phyloP scores from a whole-genome alignment of 2,329 filamentous ascomycete genomes.

The Elsinoe perseae region DNA sequence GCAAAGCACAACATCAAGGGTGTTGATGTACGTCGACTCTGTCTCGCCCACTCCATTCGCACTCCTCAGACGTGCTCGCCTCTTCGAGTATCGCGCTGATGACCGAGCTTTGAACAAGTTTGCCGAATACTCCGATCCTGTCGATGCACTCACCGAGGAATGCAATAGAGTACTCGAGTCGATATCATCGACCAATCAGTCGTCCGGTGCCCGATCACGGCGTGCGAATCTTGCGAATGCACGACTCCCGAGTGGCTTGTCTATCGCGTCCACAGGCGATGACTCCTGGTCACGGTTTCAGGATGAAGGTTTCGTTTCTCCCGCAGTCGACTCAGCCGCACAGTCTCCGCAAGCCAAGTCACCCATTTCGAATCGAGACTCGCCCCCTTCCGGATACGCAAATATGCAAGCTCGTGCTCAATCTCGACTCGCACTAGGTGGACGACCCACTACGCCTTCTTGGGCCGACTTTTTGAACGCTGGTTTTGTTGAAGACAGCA shows the following conservation, averaged over 20 bases:
- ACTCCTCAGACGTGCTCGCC: slow-evolving; percentile 77
- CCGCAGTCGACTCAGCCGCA: slow-evolving; percentile 9
- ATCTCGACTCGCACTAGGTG: slow-evolving; percentile 30
- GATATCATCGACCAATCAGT: slow-evolving; percentile 84
- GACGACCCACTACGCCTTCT: slow-evolving; percentile 85
- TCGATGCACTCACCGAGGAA: slow-evolving; percentile 83
- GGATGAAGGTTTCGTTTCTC: slow-evolving; percentile 76
- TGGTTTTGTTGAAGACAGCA: slow-evolving; percentile 72
- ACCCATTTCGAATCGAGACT: slow-evolving; percentile 13
- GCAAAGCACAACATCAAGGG: slow-evolving; percentile 73
- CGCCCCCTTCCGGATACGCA: slow-evolving; percentile 1
- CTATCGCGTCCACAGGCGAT: slow-evolving; percentile 46
- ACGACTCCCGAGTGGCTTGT: slow-evolving; percentile 34
- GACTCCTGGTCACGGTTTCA: slow-evolving; percentile 96
- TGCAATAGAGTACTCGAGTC: slow-evolving; percentile 83
- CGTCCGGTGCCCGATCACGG: slow-evolving; percentile 51
- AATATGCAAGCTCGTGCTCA: slow-evolving; percentile 13
- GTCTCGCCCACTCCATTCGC: slow-evolving; percentile 94
- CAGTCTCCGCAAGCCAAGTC: slow-evolving; percentile 14
- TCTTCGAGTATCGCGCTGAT: slow-evolving; percentile 91
- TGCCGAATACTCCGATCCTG: slow-evolving; percentile 80
- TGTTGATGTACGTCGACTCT: slow-evolving; percentile 92
- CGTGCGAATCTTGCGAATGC: slow-evolving; percentile 18
- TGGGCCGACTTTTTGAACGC: slow-evolving; percentile 97
- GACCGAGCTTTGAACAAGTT: slow-evolving; percentile 79